Percentiles rank a stretch among this genome's conserved stretches.
Evolutionary conservation across 73 alveolate species (phyloP).

Genomic region (Uronychia setigera): DNA sequence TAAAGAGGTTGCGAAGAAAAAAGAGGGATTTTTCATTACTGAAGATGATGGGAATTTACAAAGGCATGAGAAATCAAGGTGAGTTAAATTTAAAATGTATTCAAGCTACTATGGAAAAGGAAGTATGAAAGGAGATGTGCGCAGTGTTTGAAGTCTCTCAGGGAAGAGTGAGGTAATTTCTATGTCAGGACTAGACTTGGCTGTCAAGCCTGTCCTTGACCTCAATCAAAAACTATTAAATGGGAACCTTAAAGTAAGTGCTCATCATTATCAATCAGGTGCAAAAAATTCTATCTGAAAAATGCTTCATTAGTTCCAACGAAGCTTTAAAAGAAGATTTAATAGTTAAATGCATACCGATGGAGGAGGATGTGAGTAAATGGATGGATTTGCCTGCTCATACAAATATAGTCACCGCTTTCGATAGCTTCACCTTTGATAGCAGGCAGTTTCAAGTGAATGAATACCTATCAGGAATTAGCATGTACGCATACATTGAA

Average conservation of each 20-base stretch:
- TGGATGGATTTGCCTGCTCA: conserved; percentile 66
- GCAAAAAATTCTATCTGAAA: conserved; percentile 36
- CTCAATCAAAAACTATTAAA: conserved; percentile 20
- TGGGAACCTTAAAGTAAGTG: conserved; percentile 25
- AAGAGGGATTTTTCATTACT: too few relatives aligned
- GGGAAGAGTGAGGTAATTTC: conserved; percentile 33
- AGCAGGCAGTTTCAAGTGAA: conserved; percentile 21
- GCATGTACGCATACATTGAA: conserved; percentile 49
- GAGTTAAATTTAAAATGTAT: conserved; percentile 32
- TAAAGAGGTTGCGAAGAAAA: too few relatives aligned
- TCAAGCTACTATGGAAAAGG: conserved; percentile 13
- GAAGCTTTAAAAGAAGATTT: conserved; percentile 56
- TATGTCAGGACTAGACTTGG: conserved; percentile 39
- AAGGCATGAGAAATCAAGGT: too few relatives aligned
- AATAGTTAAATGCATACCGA: conserved; percentile 30
- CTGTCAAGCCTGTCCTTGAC: conserved; percentile 49
- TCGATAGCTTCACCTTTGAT: conserved; percentile 30
- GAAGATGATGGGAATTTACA: too few relatives aligned
- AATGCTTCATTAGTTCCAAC: conserved; percentile 31
- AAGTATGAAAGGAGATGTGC: too few relatives aligned
- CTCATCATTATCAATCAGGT: conserved; percentile 7
- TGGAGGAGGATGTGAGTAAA: conserved; percentile 34
- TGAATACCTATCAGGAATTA: conserved; percentile 19
- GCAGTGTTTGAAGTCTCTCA: conserved; percentile 5
- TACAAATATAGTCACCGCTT: conserved; percentile 57